Base-by-base conservation (phyloP, 1,139 yeast species). In the Magnusiomyces suaveolens region DNA sequence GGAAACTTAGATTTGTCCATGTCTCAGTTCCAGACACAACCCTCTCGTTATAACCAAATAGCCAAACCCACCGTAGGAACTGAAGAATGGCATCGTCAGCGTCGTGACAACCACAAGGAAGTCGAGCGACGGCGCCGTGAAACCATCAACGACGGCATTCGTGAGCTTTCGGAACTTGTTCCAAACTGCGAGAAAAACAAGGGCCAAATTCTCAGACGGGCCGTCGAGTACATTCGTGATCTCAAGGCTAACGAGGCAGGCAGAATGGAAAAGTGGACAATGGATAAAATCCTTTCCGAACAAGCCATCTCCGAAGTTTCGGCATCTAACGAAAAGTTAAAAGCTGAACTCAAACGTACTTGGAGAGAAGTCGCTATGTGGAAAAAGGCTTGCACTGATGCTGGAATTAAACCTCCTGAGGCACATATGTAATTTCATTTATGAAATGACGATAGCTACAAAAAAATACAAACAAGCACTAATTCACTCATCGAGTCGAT, bases 51-150 rank as follows among this genome's bases (percentile, higher is more conserved):
- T 29, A 8, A 6, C 36, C 12, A 6, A 6, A 29, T 16, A 10
- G 29, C 32, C 10, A 72, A 72, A 56, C 76, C 79, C 18, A 68
- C 83, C 76, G 63, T 75, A 64, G 64, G 86, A 12, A 73, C 87
- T 23, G 94, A 85, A 33, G 96, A 87, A 69, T 89, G 96, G 95
- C 90, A 85, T 67, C 80, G 80, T 62, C 80, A 81, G 67, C 81
- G 97, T 63, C 83, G 87, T 64, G 87, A 87, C 63, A 90, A 88
- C 69, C 99, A 92, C 74, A 92, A 92, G 71, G 98, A 94, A 72
- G 98, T 92, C 33, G 99, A 92, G 73, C 80, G 97, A 66, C 82
- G 97, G 64, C 83, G 99, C 67, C 82, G 99, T 65, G 97, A 92
- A 67, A 82, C 85, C 52, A 92, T 92, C 67, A 92, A 90, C 71